Percentiles rank a stretch among this genome's conserved stretches.
phyloP scores from a whole-genome alignment of 2,329 filamentous ascomycete genomes.

The Phialophora chinensis region DNA sequence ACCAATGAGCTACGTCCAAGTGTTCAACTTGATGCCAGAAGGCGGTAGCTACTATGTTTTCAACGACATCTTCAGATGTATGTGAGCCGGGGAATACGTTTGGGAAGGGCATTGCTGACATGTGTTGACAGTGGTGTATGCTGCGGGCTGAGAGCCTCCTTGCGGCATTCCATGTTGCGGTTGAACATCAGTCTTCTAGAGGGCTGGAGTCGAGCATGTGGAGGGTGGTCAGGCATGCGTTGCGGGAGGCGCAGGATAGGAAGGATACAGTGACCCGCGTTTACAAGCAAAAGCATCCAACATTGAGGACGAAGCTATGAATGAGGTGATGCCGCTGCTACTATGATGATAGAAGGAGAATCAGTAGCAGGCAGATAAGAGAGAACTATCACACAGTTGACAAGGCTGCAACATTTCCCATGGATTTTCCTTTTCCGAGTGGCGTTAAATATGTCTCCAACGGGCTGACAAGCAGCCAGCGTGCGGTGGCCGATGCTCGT shows the following conservation, averaged over 20 bases:
- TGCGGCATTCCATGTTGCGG: background rate
- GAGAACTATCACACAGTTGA: background rate
- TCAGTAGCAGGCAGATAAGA: background rate
- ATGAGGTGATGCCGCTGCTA: background rate
- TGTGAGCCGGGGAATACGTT: constrained; percentile 7
- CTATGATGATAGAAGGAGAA: constrained; percentile 6
- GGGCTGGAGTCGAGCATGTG: constrained; percentile 5
- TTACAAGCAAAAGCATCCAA: background rate
- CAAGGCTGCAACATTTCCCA: constrained; percentile 19
- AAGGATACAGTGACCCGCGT: background rate
- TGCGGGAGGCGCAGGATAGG: constrained; percentile 21
- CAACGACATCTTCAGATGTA: constrained; percentile 79
- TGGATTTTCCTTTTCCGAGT: constrained; percentile 10
- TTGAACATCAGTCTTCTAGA: background rate
- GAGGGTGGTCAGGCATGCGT: constrained; percentile 18
- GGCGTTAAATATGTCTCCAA: constrained; percentile 3
- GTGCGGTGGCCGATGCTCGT: constrained; percentile 18
- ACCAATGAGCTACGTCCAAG: constrained; percentile 89
- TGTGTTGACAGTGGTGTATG: constrained; percentile 31
- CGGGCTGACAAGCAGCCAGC: background rate
- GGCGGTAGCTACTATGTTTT: constrained; percentile 79
- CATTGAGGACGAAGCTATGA: background rate
- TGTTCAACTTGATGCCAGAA: constrained; percentile 81
- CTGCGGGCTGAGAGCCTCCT: constrained; percentile 25
- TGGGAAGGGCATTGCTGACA: constrained; percentile 19